A percentile compares a stretch with the other conserved stretches of the same genome.
Conservation (phyloP, 108 stramenopile genomes). For the Stephanodiscus triporus region DNA sequence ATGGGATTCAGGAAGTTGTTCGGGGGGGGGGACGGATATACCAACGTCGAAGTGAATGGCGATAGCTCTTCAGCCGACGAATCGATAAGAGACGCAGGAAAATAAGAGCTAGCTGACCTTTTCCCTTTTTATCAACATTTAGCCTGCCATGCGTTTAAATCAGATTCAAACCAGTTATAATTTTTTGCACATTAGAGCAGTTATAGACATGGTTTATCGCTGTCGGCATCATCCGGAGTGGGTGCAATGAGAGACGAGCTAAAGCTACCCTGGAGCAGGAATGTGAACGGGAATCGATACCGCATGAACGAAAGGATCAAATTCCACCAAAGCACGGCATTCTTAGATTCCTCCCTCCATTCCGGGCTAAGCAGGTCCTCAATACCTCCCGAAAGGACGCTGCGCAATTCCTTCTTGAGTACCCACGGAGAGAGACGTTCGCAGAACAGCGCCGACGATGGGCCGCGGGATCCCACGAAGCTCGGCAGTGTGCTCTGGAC, state of each 20-base stretch:
- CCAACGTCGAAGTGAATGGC: neutral
- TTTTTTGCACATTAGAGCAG: neutral
- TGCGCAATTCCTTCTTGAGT: conserved; percentile 82
- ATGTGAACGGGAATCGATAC: conserved; percentile 80
- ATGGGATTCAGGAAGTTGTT: conserved; percentile 6
- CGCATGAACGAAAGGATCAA: conserved; percentile 82
- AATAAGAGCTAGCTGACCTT: no score
- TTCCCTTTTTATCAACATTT: no score
- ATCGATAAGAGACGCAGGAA: no score
- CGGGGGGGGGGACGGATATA: neutral
- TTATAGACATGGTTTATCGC: neutral
- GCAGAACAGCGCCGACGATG: conserved; percentile 79
- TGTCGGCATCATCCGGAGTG: conserved; percentile 53
- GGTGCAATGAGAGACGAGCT: conserved; percentile 82
- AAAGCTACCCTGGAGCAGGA: conserved; percentile 81
- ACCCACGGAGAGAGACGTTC: conserved; percentile 88
- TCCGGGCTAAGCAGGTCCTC: conserved; percentile 73
- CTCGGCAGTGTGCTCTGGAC: conserved; percentile 75
- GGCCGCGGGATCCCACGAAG: conserved; percentile 76
- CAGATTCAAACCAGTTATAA: neutral
- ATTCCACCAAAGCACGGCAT: conserved; percentile 88
- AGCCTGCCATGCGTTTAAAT: no score
- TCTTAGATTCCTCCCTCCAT: conserved; percentile 81
- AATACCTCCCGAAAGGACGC: conserved; percentile 74
- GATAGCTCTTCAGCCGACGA: neutral